Conservation (phyloP, 495 filamentous ascomycete species). For the Astrothelium subdiscretum region DNA sequence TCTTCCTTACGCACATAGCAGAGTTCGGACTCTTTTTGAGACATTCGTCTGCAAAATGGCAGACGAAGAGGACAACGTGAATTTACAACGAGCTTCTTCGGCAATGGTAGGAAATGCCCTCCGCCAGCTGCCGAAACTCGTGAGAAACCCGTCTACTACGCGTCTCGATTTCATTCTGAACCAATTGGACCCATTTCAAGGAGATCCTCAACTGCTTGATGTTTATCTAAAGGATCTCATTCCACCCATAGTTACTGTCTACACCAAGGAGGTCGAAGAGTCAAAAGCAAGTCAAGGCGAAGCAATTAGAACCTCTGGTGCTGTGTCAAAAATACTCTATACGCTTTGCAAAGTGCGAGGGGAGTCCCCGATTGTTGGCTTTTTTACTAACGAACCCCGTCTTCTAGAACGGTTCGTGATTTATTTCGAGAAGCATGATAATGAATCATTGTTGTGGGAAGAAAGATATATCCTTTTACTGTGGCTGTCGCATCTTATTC, state of each 20-base stretch:
- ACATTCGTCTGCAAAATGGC: background rate
- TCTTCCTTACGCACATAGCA: background rate
- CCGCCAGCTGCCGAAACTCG: conserved; percentile 15
- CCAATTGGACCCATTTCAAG: conserved; percentile 86
- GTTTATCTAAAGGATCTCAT: conserved; percentile 66
- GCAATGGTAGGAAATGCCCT: conserved; percentile 18
- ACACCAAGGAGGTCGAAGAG: conserved; percentile 31
- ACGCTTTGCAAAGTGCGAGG: conserved; percentile 90
- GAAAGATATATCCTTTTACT: conserved; percentile 78
- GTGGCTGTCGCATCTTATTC: conserved; percentile 85
- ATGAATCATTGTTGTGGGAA: conserved; percentile 55
- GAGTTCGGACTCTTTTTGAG: background rate
- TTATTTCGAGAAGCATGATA: conserved; percentile 16
- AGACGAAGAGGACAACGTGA: conserved; percentile 27
- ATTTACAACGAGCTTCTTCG: conserved; percentile 22
- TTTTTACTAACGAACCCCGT: conserved; percentile 77
- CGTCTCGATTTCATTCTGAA: conserved; percentile 10
- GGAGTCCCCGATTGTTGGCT: conserved; percentile 79
- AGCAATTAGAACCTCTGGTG: conserved; percentile 43
- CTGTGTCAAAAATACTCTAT: conserved; percentile 70
- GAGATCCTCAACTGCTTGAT: conserved; percentile 92
- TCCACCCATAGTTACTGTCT: conserved; percentile 58
- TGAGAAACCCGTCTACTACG: conserved; percentile 12
- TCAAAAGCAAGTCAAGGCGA: conserved; percentile 13
- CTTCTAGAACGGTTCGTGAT: conserved; percentile 68